Conservation (phyloP, 2,329 filamentous ascomycete genomes). For the Colletotrichum sp. region DNA sequence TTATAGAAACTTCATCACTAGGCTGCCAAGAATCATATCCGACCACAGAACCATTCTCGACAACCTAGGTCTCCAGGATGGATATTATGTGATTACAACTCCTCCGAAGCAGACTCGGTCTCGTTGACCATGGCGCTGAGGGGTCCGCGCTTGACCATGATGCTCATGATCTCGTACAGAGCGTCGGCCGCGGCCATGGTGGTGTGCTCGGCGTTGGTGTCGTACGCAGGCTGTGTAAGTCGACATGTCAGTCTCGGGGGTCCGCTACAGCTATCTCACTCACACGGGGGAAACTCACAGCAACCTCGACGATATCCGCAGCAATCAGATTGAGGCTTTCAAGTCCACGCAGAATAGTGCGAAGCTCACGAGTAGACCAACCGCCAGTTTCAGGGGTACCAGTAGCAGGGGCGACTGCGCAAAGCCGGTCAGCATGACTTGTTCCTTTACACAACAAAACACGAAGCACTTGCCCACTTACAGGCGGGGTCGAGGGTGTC, state of each 20-base stretch:
- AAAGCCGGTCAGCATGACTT: conserved; percentile 3
- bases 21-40: not conserved
- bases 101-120: conserved; percentile 8
- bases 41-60: too few species aligned
- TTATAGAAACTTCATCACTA: not conserved
- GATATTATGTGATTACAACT: not conserved
- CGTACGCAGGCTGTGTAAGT: conserved; percentile 61
- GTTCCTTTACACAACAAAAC: not conserved
- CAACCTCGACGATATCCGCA: conserved; percentile 77
- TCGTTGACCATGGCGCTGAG: conserved; percentile 47
- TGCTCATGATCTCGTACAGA: conserved; percentile 79
- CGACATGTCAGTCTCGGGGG: not conserved
- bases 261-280: not conserved
- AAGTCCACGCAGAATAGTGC: conserved; percentile 73
- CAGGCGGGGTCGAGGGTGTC: conserved; percentile 85
- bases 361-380: conserved; percentile 75
- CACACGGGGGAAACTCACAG: conserved; percentile 38
- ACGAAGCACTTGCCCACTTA: not conserved
- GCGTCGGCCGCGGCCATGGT: conserved; percentile 77
- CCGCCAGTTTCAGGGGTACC: conserved; percentile 80
- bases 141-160: conserved; percentile 83
- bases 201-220: conserved; percentile 74
- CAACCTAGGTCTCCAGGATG: not conserved
- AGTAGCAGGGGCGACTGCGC: conserved; percentile 70
- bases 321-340: conserved; percentile 73